A percentile compares a stretch with the other conserved stretches of the same genome.
phyloP scores from a whole-genome alignment of 441 rosid genomes.

The Populus tomentosa region DNA sequence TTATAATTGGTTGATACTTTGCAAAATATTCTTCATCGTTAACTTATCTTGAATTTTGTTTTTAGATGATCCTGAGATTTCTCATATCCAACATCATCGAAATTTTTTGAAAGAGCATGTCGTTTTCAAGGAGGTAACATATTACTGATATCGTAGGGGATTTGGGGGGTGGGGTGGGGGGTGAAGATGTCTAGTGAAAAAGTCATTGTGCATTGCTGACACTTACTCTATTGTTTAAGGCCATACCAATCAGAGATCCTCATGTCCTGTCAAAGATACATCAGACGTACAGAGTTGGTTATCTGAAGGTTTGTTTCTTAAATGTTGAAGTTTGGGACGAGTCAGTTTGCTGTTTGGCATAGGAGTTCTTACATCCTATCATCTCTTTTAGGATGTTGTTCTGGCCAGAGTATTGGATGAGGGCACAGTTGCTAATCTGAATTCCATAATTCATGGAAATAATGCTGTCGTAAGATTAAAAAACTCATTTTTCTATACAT shows the following conservation, averaged over 20 bases:
- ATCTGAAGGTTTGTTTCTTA: conserved; percentile 67
- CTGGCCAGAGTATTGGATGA: conserved; percentile 96
- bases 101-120: conserved; percentile 88
- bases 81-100: conserved; percentile 78
- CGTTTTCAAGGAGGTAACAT: conserved; percentile 87
- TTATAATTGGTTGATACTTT: not conserved
- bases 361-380: conserved; percentile 24
- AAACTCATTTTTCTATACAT: not conserved
- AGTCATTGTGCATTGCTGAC: conserved; percentile 5
- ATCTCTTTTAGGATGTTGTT: conserved; percentile 81
- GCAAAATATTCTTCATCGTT: not conserved
- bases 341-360: conserved; percentile 2
- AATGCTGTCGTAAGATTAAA: conserved; percentile 81
- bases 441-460: conserved; percentile 87
- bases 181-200: not conserved
- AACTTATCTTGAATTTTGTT: conserved; percentile 21
- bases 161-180: not conserved
- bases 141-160: not conserved
- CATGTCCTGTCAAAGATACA: conserved; percentile 92
- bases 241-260: conserved; percentile 82
- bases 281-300: conserved; percentile 96
- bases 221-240: conserved; percentile 43
- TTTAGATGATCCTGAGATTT: conserved; percentile 89
- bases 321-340: conserved; percentile 6
- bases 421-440: conserved; percentile 77